Evolutionary conservation across 257 asterid genomes (phyloP), one percentile per base, ranked within the genome.

Genomic region (Coffea canephora): DNA sequence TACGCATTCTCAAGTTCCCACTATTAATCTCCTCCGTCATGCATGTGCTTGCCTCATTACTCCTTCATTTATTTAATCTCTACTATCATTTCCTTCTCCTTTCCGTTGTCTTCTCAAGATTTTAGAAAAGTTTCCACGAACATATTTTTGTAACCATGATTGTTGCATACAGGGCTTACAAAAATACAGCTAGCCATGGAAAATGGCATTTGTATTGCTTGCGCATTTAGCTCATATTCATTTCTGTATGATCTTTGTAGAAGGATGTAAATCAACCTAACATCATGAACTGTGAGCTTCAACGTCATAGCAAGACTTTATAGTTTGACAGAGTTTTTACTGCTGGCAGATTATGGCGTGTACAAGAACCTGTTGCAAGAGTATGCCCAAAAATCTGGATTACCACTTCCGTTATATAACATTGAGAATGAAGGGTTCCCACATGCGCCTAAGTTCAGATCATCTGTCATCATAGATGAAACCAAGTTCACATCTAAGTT

Each of bases 331-430:
- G 18, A 5, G 5, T 34, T 2, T 82, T 57, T 48, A 34, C 43
- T 62, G 57, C 49, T 77, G 21, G 72, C 77, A 83, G 83, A 64
- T 49, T 61, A 64, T 25, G 78, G 67, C 5, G 36, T 81, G 82
- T 77, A 72, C 71, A 81, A 83, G 85, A 83, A 81, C 77, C 55
- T 6, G 50, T 65, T 84, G 34, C 89, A 81, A 79, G 86, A 82
- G 69, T 62, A 67, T 73, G 34, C 82, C 4, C 89, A 83, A 65
- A 81, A 73, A 77, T 41, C 71, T 59, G 82, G 69, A 46, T 49
- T 76, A n/a, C 68, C 77, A 1, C 78, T 70, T 46, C 89, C 87
- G 3, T 25, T 36, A 8, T 86, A 76, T 61, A 66, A 76, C 43
- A 75, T 54, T 57, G 64, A 77, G 49, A 86, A 84, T 49, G 87